Evolutionary conservation across 1,284 basidiomycete species (phyloP), one percentile per base, ranked within the genome.

Genomic region (Sanghuangporus baumii): DNA sequence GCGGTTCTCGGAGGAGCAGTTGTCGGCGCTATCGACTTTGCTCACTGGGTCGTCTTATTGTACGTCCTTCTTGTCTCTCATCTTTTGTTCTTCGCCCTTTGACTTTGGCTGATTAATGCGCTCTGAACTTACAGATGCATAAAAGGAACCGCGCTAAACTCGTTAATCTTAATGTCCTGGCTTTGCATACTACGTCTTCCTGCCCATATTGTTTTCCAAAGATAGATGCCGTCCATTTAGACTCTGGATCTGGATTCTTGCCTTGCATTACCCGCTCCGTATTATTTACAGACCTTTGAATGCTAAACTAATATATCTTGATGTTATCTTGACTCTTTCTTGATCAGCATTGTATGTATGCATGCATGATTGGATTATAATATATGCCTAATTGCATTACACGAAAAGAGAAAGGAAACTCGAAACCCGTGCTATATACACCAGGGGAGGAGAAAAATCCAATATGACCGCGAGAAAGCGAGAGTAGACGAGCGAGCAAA

Each of bases 41-140:
- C 72, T 91, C 38, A 88, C 86, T 14, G 88, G 88, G 14, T 88
- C 86, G 12, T 88, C 87, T 31, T 90, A 89, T 69, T 89, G 87
- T 88, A 66, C 66, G 84, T 76, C 56, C 31, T 20, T 31, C n/a
- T 40, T 46, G 9, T 48, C 18, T 38, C 50, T 54, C 6, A 7
- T 7, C 47, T 20, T n/a, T 26, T 20, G 16, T 18, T 23, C 8
- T 18, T 18, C 23, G 16, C 47, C 9, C 14, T 50, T 18, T 5
- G 16, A 16, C 47, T 26, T 4, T 20, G 3, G 16, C 9, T 18
- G 23, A 50, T 50, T 26, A 16, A 50, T 20, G 9, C 16, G 18
- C 4, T 6, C 14, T 16, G 3, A 0, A 16, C 18, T 50, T 23
- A 4, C 20, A 16, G 9, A 11, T 50, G 20, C 47, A n/a, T 50